Evolutionary conservation across 139 green algal genomes (phyloP).

Genomic region (Chlorella sp.): DNA sequence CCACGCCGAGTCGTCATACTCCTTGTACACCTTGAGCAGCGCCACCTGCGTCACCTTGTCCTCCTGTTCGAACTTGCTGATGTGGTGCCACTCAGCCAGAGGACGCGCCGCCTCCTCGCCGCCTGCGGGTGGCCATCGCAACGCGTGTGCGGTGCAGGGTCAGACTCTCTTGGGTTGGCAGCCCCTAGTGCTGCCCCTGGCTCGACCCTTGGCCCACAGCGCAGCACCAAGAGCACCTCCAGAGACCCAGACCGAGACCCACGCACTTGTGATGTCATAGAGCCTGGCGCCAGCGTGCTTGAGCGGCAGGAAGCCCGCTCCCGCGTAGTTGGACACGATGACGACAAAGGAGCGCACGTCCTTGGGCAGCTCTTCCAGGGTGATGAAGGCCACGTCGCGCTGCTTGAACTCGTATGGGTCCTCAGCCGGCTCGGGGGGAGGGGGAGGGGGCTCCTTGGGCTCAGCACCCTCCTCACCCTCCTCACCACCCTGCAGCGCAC

Average conservation of each 20-base stretch:
- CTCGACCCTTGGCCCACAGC: no score
- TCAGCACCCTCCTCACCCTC: constrained; percentile 28
- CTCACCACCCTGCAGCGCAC: constrained; percentile 10
- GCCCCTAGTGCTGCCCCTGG: no score
- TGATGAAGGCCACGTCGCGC: constrained; percentile 29
- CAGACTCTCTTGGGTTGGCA: no score
- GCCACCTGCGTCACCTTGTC: constrained; percentile 7
- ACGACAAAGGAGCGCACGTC: constrained; percentile 29
- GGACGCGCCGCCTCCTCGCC: constrained; percentile 10
- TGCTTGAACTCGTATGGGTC: constrained; percentile 43
- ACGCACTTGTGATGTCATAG: constrained; percentile 6
- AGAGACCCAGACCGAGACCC: no score
- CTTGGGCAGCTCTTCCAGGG: constrained; percentile 26
- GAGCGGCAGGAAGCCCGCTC: constrained; percentile 14
- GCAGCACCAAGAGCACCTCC: no score
- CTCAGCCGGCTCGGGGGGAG: constrained; percentile 24
- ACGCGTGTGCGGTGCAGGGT: no score
- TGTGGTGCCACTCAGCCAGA: constrained; percentile 5
- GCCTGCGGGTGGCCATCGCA: no score
- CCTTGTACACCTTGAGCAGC: constrained; percentile 44
- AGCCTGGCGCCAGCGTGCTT: constrained; percentile 11
- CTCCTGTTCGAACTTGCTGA: constrained; percentile 8
- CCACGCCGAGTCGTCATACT: constrained; percentile 40
- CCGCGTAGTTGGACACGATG: constrained; percentile 32
- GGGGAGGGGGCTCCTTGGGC: constrained; percentile 19